Base-by-base conservation (phyloP, 2,329 filamentous ascomycete genomes). In the Alternaria sp. region DNA sequence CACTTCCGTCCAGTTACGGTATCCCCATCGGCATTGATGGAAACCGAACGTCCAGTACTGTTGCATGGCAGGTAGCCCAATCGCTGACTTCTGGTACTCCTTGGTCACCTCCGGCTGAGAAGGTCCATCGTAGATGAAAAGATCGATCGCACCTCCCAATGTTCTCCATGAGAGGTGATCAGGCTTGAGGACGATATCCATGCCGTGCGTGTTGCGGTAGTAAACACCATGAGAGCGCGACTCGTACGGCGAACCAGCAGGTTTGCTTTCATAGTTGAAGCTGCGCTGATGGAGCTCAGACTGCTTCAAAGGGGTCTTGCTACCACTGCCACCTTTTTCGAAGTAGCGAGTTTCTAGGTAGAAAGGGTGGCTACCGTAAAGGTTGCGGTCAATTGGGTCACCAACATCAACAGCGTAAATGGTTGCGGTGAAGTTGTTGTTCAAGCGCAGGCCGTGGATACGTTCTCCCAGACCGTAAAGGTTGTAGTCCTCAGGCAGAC, bases 21-120 rank as follows among this genome's bases (percentile, higher is more conserved):
- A 95, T 0, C 91, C 92, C 88, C 91, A 95, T 58, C 90, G 84
- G 68, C 91, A 94, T 73, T 96, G 91, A 65, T 96, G 92, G 72
- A 85, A 94, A 0, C 92, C 92, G 60, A 96, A 86, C 0, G 88
- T 87, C 82, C 87, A 94, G 78, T 95, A 95, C 14, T 63, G 88
- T 71, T 93, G 89, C 86, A 94, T 88, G 0, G 88, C 88, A 1
- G 91, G 91, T 5, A 91, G 79, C 0, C 91, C 91, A 51, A 89
- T 81, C 2, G 88, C 85, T 52, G 84, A 87, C 56, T 79, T 76
- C 62, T 91, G 88, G 72, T 94, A 95, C 37, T 89, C 84, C 72
- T 86, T 86, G 14, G 87, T 90, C 24, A 93, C 87, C 11, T 88
- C 85, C 6, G 84, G 81, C 56, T 88, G 88, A 0, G 83, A 87